A percentile compares a stretch with the other conserved stretches of the same genome.
These are phyloP conservation scores for Fusarium sp. DNA, from an alignment of 2,329 filamentous ascomycete genomes.

Conservation along the genomic window DNA sequence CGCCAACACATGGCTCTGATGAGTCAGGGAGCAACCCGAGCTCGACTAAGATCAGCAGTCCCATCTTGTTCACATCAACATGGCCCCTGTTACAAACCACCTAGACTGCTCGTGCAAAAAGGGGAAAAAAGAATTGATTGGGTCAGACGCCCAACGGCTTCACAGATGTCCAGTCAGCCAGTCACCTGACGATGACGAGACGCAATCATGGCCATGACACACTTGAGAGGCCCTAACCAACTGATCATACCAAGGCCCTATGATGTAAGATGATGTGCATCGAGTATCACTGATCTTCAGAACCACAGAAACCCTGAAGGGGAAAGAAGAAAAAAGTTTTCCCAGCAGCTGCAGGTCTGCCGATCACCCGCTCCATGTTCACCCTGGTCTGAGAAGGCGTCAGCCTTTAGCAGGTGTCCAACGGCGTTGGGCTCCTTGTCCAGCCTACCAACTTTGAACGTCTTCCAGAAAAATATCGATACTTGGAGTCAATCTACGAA, in stretches of 20 bases:
- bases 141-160: no score
- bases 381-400: slow-evolving; percentile 6
- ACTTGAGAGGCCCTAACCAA: neutral
- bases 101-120: no score
- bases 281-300: slow-evolving; percentile 3
- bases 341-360: slow-evolving; percentile 19
- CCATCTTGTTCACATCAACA: neutral
- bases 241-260: neutral
- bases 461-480: neutral
- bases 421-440: slow-evolving; percentile 1
- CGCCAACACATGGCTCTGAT: neutral
- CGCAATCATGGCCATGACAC: slow-evolving; percentile 9
- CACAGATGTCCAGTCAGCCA: neutral
- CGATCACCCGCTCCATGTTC: slow-evolving; percentile 26
- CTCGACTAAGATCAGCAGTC: neutral
- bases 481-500: neutral
- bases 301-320: neutral
- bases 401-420: slow-evolving; percentile 20
- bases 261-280: slow-evolving; percentile 32
- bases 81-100: no score
- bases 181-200: slow-evolving; percentile 32
- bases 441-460: neutral
- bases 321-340: neutral
- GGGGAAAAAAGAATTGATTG: no score
- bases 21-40: slow-evolving; percentile 5